These are phyloP conservation scores for Asparagopsis taxiformis DNA, from an alignment of 31 red algal species.

Conservation along the genomic window DNA sequence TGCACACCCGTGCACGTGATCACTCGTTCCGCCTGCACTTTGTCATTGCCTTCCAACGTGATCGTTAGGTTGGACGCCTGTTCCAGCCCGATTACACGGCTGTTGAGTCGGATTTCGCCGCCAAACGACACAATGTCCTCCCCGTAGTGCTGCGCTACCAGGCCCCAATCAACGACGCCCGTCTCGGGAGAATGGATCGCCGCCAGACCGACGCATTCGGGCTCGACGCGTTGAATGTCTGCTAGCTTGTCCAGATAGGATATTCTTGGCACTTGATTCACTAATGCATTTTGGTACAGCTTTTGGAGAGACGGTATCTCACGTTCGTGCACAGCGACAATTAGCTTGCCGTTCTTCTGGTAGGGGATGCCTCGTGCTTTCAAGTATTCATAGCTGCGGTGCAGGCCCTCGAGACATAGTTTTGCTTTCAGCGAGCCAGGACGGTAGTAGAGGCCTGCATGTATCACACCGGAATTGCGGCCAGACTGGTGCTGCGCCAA, in stretches of 20 bases:
- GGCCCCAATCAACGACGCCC: constrained; percentile 71
- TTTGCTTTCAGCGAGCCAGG: constrained; percentile 78
- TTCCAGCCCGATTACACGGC: constrained; percentile 35
- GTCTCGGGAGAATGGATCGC: constrained; percentile 83
- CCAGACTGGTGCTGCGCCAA: constrained; percentile 69
- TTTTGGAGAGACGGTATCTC: constrained; percentile 57
- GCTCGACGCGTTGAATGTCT: constrained; percentile 59
- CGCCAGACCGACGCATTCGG: constrained; percentile 46
- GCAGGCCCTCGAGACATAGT: constrained; percentile 74
- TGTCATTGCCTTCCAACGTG: neutral
- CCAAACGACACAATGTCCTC: constrained; percentile 35
- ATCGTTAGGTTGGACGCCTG: constrained; percentile 10
- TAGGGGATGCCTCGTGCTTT: constrained; percentile 44
- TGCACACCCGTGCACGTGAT: constrained; percentile 78
- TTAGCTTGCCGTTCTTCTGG: constrained; percentile 68
- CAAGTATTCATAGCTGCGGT: constrained; percentile 50
- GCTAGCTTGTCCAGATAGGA: constrained; percentile 6
- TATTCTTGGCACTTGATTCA: constrained; percentile 66
- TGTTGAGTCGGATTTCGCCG: constrained; percentile 33
- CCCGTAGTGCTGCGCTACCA: constrained; percentile 52
- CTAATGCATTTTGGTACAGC: constrained; percentile 38
- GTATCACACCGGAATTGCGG: constrained; percentile 90
- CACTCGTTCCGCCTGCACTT: constrained; percentile 27
- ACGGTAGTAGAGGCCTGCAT: constrained; percentile 88
- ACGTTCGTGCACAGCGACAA: constrained; percentile 69